A percentile compares a stretch with the other conserved stretches of the same genome.
phyloP scores from a whole-genome alignment of 192 early-diverging fungal genomes.

The Kickxella alabastrina region DNA sequence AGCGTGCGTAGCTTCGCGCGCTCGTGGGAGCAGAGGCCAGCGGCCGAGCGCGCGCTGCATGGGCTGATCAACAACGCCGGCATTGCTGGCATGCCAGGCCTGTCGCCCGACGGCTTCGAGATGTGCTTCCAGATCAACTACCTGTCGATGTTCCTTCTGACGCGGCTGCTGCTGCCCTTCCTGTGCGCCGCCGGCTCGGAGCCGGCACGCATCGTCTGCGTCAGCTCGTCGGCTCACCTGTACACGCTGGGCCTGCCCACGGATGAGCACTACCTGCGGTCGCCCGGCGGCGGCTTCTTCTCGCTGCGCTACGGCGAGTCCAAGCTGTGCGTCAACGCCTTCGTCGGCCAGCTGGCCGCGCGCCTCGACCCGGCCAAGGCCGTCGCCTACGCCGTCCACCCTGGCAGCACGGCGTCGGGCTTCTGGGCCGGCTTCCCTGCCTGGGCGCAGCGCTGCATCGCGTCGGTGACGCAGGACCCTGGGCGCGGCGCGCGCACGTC shows the following conservation, averaged over 20 bases:
- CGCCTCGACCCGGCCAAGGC: slow-evolving; percentile 14
- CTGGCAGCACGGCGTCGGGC: slow-evolving; percentile 41
- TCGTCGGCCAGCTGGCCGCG: slow-evolving; percentile 24
- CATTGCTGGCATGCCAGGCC: slow-evolving; percentile 40
- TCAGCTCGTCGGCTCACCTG: slow-evolving; percentile 41
- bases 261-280: slow-evolving; percentile 31
- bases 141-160: slow-evolving; percentile 48
- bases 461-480: slow-evolving; percentile 34
- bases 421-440: slow-evolving; percentile 40
- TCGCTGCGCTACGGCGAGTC: slow-evolving; percentile 48
- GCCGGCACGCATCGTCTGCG: slow-evolving; percentile 38
- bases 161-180: slow-evolving; percentile 34
- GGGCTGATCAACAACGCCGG: slow-evolving; percentile 50
- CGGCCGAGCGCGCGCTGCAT: slow-evolving; percentile 1
- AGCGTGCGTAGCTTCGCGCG: slow-evolving; percentile 25
- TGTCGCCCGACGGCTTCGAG: slow-evolving; percentile 48
- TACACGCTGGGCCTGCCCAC: slow-evolving; percentile 46
- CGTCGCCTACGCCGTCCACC: slow-evolving; percentile 33
- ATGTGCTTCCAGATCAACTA: slow-evolving; percentile 52
- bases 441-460: slow-evolving; percentile 38
- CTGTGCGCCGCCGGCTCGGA: slow-evolving; percentile 4
- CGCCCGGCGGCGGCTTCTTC: slow-evolving; percentile 35
- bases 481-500: slow-evolving; percentile 39
- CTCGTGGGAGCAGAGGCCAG: slow-evolving; percentile 23
- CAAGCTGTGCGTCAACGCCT: slow-evolving; percentile 45